Base-by-base conservation (phyloP, 2,329 filamentous ascomycete genomes). In the Fusarium tjaetaba region DNA sequence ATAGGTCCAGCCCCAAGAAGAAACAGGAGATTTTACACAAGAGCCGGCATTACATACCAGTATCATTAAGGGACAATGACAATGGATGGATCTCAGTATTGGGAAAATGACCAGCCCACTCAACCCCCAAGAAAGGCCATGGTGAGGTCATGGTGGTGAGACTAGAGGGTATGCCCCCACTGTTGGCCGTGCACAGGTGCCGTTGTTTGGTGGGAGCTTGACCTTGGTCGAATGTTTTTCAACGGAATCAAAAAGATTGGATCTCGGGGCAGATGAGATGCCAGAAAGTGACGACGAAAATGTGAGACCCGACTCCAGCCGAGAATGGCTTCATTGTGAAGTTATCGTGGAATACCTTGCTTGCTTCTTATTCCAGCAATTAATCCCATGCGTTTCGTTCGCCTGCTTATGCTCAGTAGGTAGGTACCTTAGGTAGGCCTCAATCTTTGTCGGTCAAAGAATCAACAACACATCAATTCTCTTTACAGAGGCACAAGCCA, bases 141-240 rank as follows among this genome's bases (percentile, higher is more conserved):
- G 62, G 65, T 76, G 73, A 76, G 73, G 73, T 76, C 73, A 76
- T 76, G 73, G 73, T 76, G 73, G 73, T 76, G 62, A 76, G 73
- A 76, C 69, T 22, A 30, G 32, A 55, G 58, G 51, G 43, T 15
- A 36, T 41, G 63, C 46, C 71, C 65, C 71, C 71, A 68, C 71
- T 65, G 38, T 55, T 66, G 70, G 55, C 70, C 65, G 36, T 52
- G 43, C n/a, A 63, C 30, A 43, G 70, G 38, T 58, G 34, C 52
- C 66, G 36, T 46, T 70, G 26, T 53, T 61, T 70, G 60, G 53
- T 63, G 61, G 57, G 28, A 59, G 70, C 60, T 68, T 61, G 64
- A 49, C 56, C 53, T 49, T 63, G 64, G 68, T 74, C 71, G 71
- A 70, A 74, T 62, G 71, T 74, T 74, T 65, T 68, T 30, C 36